Evolutionary conservation across 495 filamentous ascomycete species (phyloP).

Genomic region (Neurospora discreta): DNA sequence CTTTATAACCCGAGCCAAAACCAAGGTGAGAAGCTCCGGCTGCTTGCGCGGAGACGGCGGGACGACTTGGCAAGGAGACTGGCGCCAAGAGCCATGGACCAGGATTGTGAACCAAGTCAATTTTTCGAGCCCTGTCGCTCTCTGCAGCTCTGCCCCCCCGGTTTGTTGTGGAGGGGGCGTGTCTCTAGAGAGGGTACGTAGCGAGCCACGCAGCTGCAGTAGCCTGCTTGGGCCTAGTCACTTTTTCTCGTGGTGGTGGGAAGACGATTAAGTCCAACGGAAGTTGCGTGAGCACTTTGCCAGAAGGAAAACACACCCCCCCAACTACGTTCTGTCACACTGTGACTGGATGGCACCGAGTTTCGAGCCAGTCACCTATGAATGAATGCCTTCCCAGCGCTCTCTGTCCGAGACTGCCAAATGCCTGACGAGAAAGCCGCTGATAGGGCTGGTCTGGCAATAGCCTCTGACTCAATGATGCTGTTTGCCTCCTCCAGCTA

Average conservation of each 20-base stretch:
- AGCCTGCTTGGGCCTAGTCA: conserved; percentile 9
- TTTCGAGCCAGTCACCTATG: neutral
- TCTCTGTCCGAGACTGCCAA: neutral
- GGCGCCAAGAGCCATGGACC: neutral
- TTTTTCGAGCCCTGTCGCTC: conserved; percentile 4
- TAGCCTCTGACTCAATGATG: neutral
- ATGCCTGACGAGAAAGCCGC: neutral
- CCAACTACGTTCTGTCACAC: conserved; percentile 1
- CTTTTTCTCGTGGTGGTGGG: neutral
- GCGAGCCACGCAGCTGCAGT: neutral
- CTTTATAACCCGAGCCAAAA: conserved; percentile 7
- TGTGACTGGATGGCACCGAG: neutral
- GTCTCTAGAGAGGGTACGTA: neutral
- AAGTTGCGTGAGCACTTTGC: conserved; percentile 7
- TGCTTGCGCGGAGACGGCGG: conserved; percentile 1
- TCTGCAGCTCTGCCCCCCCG: neutral
- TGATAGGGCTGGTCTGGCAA: neutral
- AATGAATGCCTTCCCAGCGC: neutral
- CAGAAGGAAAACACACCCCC: conserved; percentile 6
- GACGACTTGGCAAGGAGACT: conserved; percentile 5
- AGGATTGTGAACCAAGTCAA: conserved; percentile 1
- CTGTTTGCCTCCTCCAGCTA: neutral
- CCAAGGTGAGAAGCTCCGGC: conserved; percentile 7
- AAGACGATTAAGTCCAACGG: no score
- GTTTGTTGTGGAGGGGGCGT: conserved; percentile 11